Conservation (phyloP, 352 stramenopile genomes). For the Pythium sp. region DNA sequence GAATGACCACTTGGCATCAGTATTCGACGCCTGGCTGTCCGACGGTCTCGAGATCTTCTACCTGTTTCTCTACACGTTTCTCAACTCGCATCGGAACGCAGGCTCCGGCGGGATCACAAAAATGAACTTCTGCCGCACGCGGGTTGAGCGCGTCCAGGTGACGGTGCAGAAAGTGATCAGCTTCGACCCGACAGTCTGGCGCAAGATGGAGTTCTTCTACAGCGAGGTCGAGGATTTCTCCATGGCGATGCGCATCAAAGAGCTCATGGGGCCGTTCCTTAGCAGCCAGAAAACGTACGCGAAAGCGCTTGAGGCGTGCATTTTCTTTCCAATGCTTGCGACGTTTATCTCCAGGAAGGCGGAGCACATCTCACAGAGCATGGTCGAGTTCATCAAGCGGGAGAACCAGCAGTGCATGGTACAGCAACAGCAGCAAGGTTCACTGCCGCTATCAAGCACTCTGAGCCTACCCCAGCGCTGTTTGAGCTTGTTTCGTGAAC, state of each 20-base stretch:
- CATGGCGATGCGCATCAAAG: constrained; percentile 7
- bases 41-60: constrained; percentile 20
- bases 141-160: constrained; percentile 11
- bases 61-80: constrained; percentile 18
- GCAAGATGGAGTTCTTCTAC: constrained; percentile 15
- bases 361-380: constrained; percentile 15
- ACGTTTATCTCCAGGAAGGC: constrained; percentile 15
- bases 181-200: constrained; percentile 11
- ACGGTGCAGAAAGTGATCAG: constrained; percentile 16
- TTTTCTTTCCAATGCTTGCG: constrained; percentile 13
- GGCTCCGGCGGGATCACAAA: constrained; percentile 12
- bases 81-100: constrained; percentile 17
- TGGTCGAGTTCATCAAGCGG: constrained; percentile 2
- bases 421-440: not conserved
- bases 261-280: constrained; percentile 12
- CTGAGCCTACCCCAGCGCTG: not conserved
- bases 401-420: not conserved
- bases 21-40: constrained; percentile 10
- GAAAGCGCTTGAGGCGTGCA: constrained; percentile 16
- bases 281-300: constrained; percentile 8
- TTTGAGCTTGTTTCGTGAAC: not conserved
- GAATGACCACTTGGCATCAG: constrained; percentile 7
- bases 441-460: not conserved
- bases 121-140: constrained; percentile 17
- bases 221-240: constrained; percentile 16